Conservation (phyloP, 768 basidiomycete genomes). For the Lactarius psammicola region DNA sequence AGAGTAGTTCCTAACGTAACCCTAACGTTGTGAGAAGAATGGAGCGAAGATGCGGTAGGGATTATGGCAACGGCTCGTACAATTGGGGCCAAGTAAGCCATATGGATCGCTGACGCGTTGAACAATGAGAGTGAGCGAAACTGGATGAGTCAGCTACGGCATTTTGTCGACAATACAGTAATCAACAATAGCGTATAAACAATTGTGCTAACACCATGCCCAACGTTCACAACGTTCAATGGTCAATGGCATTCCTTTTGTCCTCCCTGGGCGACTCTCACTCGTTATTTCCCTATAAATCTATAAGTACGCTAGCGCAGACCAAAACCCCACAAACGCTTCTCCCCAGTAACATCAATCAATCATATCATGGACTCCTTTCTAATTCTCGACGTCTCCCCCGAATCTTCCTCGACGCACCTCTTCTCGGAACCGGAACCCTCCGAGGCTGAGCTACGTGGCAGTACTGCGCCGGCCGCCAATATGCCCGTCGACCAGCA, state of each 20-base stretch:
- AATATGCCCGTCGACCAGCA: background rate
- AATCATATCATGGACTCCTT: slow-evolving; percentile 6
- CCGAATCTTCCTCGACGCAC: background rate
- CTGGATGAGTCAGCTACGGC: no score
- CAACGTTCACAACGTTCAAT: no score
- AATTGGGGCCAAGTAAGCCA: no score
- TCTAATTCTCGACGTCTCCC: background rate
- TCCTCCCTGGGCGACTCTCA: background rate
- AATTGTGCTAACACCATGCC: no score
- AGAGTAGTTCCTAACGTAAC: slow-evolving; percentile 49
- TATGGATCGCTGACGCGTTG: background rate
- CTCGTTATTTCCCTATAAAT: background rate
- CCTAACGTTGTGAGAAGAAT: slow-evolving; percentile 49
- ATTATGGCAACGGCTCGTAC: slow-evolving; percentile 56
- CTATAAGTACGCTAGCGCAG: background rate
- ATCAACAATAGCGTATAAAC: no score
- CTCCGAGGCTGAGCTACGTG: background rate
- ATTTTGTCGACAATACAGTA: no score
- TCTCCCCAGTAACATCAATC: no score
- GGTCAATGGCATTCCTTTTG: background rate
- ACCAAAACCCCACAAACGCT: background rate
- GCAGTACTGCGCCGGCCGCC: background rate
- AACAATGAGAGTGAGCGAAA: background rate
- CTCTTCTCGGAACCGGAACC: background rate
- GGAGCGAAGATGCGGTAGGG: slow-evolving; percentile 45